phyloP scores from a whole-genome alignment of 345 rosid genomes.

The Turnera subulata region DNA sequence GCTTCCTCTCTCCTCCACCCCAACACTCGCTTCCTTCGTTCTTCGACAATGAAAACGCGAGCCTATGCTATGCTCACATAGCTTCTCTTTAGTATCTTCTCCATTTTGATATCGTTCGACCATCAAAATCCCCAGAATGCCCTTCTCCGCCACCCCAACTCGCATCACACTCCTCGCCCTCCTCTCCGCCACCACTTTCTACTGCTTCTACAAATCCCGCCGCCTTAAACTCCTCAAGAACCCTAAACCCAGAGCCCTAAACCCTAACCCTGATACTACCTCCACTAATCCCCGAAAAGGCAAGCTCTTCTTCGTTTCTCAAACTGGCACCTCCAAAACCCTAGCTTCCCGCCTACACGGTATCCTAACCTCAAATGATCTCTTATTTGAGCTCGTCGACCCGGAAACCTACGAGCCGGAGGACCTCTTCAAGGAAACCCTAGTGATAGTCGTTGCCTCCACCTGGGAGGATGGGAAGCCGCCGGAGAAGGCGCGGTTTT shows the following conservation, averaged over 20 bases:
- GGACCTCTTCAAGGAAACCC: slow-evolving; percentile 63
- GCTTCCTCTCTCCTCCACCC: too few species aligned
- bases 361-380: slow-evolving; percentile 32
- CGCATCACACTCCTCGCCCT: slow-evolving; percentile 65
- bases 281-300: slow-evolving; percentile 24
- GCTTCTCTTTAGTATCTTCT: not conserved
- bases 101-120: not conserved
- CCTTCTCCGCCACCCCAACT: slow-evolving; percentile 44
- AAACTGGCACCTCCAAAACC: slow-evolving; percentile 74
- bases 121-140: slow-evolving; percentile 25
- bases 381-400: slow-evolving; percentile 69
- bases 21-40: too few species aligned
- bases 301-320: slow-evolving; percentile 71
- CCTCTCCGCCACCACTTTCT: slow-evolving; percentile 78
- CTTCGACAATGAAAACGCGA: not conserved
- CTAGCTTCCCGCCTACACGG: slow-evolving; percentile 58
- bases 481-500: slow-evolving; percentile 58
- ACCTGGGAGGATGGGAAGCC: slow-evolving; percentile 89
- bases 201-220: slow-evolving; percentile 78
- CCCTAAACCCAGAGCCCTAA: slow-evolving; percentile 14
- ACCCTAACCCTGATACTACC: slow-evolving; percentile 19
- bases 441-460: slow-evolving; percentile 69
- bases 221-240: slow-evolving; percentile 37
- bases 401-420: slow-evolving; percentile 82
- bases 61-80: not conserved